These are phyloP conservation scores for Bonia amplexicaulis DNA, from an alignment of 176 grass and related monocot genomes.

Conservation along the genomic window DNA sequence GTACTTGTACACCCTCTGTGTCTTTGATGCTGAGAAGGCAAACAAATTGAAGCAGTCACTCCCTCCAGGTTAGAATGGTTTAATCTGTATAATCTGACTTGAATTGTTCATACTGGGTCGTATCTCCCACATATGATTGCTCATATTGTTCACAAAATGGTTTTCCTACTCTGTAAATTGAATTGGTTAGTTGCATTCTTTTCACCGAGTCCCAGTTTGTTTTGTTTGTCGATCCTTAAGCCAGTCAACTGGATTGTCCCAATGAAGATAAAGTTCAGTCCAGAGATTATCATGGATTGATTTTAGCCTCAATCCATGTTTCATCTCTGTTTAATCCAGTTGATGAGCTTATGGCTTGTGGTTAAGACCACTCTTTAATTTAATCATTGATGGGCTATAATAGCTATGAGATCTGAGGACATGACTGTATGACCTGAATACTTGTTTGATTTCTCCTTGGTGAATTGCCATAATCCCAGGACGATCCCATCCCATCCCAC, in stretches of 20 bases:
- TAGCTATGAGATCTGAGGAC: constrained; percentile 85
- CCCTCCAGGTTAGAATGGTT: constrained; percentile 43
- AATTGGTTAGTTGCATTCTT: neutral
- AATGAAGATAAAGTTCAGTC: constrained; percentile 41
- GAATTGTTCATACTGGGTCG: neutral
- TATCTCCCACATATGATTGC: no score
- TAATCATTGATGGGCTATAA: constrained; percentile 46
- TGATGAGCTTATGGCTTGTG: constrained; percentile 31
- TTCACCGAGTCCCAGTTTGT: neutral
- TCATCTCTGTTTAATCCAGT: neutral
- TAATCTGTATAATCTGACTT: neutral
- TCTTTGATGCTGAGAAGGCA: constrained; percentile 62
- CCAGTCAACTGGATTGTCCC: neutral
- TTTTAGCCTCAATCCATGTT: constrained; percentile 39
- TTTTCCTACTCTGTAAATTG: neutral
- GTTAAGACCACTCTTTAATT: constrained; percentile 22
- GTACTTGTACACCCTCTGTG: constrained; percentile 74
- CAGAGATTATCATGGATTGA: constrained; percentile 41
- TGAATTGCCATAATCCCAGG: neutral
- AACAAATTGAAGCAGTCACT: constrained; percentile 79
- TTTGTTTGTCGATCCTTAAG: neutral
- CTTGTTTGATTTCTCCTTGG: neutral
- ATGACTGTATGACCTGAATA: neutral
- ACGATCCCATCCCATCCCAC: no score
- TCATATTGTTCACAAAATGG: neutral